Percentiles rank a stretch among this genome's conserved stretches.
Evolutionary conservation across 2,329 filamentous ascomycete genomes (phyloP).

Genomic region (Botryotinia narcissicola): DNA sequence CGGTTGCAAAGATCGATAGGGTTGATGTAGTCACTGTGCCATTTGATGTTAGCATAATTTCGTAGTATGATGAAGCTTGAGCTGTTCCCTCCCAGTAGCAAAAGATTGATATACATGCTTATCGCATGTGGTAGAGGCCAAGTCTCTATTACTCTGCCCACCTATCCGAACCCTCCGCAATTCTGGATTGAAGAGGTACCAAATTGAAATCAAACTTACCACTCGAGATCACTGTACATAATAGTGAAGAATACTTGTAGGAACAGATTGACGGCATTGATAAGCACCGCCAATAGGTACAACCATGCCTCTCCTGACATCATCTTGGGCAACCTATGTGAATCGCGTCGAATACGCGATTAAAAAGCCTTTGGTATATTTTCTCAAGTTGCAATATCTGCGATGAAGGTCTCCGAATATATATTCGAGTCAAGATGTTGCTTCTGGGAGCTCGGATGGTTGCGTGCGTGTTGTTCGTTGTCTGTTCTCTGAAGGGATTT

Average conservation of each 20-base stretch:
- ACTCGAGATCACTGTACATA: conserved; percentile 99
- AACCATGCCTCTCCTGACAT: conserved; percentile 99
- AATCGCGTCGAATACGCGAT: conserved; percentile 24
- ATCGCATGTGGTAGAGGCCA: not conserved
- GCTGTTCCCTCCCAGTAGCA: not conserved
- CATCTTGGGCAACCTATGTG: conserved; percentile 40
- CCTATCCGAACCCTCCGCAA: not conserved
- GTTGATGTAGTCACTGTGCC: conserved; percentile 93
- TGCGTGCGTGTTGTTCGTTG: conserved; percentile 8
- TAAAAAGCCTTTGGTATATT: not conserved
- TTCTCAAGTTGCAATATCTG: conserved; percentile 1
- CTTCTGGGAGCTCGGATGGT: conserved; percentile 15
- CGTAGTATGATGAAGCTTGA: not conserved
- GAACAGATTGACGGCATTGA: conserved; percentile 99
- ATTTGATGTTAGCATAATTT: conserved; percentile 13
- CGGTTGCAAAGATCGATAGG: conserved; percentile 99
- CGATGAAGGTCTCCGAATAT: not conserved
- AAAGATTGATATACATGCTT: not conserved
- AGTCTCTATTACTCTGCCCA: not conserved
- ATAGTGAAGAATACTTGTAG: conserved; percentile 99
- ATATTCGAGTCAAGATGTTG: conserved; percentile 8
- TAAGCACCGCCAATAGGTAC: conserved; percentile 94
- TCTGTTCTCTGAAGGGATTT: conserved; percentile 18
- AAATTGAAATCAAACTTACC: conserved; percentile 56
- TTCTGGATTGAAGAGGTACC: not conserved